phyloP scores from a whole-genome alignment of 306 rosid genomes.

The Rosa lucieae region DNA sequence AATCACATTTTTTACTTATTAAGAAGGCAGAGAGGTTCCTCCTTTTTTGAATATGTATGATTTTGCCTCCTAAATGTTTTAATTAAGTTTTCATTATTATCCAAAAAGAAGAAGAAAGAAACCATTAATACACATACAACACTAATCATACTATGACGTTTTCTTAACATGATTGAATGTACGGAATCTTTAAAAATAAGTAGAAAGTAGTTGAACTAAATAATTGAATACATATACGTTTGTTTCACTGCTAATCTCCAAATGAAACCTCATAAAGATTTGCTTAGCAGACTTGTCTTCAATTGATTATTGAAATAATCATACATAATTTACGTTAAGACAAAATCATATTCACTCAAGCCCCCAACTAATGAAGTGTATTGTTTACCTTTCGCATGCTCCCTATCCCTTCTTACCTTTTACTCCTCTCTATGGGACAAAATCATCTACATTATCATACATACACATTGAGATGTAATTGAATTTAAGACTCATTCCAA shows the following conservation, averaged over 20 bases:
- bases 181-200: background rate
- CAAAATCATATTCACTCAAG: constrained; percentile 29
- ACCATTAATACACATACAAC: too few relatives aligned
- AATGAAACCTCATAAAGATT: constrained; percentile 4
- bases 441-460: background rate
- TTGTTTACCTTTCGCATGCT: background rate
- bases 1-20: too few relatives aligned
- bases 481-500: background rate
- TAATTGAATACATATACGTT: constrained; percentile 8
- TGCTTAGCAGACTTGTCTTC: constrained; percentile 13
- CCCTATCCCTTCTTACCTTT: background rate
- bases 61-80: too few relatives aligned
- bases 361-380: background rate
- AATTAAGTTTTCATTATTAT: too few relatives aligned
- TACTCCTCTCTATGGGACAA: background rate
- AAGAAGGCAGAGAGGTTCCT: too few relatives aligned
- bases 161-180: too few relatives aligned
- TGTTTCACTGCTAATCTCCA: background rate
- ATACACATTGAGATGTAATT: background rate
- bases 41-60: too few relatives aligned
- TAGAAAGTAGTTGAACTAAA: constrained; percentile 18
- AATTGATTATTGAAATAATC: constrained; percentile 10
- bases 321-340: constrained; percentile 12
- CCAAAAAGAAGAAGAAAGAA: too few relatives aligned
- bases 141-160: too few relatives aligned